Evolutionary conservation across 2,329 filamentous ascomycete species (phyloP), one percentile per base, ranked within the genome.

Genomic region (Nigrospora oryzae): DNA sequence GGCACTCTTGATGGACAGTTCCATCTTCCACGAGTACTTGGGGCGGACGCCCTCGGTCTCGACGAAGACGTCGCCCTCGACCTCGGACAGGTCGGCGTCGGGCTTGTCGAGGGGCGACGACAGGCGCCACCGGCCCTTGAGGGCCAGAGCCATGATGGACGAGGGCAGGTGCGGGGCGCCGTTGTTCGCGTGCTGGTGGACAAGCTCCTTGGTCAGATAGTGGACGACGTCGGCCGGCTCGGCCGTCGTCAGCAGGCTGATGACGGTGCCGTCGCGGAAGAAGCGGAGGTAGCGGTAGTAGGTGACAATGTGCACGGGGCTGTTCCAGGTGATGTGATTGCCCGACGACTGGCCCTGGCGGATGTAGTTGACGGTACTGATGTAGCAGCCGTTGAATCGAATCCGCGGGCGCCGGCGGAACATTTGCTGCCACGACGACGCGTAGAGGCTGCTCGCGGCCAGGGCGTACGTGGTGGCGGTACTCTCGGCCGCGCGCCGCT

Each of bases 201-300:
- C 61, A 42, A 85, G 77, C 30, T 89, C 83, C 49, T 79, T 81
- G 34, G 80, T 88, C 16, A 98, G 73, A 56, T 91, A 77, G 45
- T 89, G 87, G 0, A 98, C 88, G 12, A 97, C 86, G 15, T 94
- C 87, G n/a, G 75, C 67, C 1, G 93, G 93, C 59, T 95, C 88
- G 5, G 77, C 67, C 0, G 87, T 94, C 1, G 86, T 88, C 33
- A 94, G 75, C 2, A 98, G 74, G 44, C 83, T 88, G 47, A 97
- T 82, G 51, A 77, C 81, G 1, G 85, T 84, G 28, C 93, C 93
- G 63, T 97, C 88, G 19, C 89, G 86, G 68, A 93, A 93, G 69
- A 98, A 93, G 43, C 93, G 86, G 4, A 98, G 77, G 66, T 97
- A 98, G 46, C 93, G 88, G 68, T 95, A 98, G 68, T 97, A 98